A percentile compares a stretch with the other conserved stretches of the same genome.
phyloP scores from a whole-genome alignment of 2,329 filamentous ascomycete genomes.

The Colletotrichum filicis region DNA sequence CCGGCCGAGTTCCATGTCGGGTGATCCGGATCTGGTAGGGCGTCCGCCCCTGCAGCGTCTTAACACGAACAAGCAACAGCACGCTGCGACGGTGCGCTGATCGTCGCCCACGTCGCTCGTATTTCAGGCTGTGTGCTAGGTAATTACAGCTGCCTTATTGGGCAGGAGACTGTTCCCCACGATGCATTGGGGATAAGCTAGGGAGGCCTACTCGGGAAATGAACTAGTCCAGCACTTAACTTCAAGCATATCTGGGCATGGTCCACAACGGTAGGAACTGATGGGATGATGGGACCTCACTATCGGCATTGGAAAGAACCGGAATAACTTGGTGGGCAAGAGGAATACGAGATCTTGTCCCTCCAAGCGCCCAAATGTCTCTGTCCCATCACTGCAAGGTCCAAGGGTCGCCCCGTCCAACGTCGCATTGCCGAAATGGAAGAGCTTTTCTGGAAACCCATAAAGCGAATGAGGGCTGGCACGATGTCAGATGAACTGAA shows the following conservation, averaged over 20 bases:
- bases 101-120: constrained; percentile 4
- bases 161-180: constrained; percentile 13
- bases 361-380: background rate
- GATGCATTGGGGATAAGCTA: constrained; percentile 3
- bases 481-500: background rate
- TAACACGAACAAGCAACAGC: background rate
- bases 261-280: constrained; percentile 15
- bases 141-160: constrained; percentile 31
- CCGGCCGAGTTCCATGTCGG: background rate
- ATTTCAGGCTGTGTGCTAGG: constrained; percentile 6
- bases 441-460: background rate
- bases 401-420: constrained; percentile 21
- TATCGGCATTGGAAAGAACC: background rate
- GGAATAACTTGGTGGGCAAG: background rate
- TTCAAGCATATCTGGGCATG: constrained; percentile 23
- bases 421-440: constrained; percentile 4
- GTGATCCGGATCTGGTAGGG: background rate
- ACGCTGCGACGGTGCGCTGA: constrained; percentile 16
- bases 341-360: constrained; percentile 20
- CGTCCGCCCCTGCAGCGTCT: background rate
- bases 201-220: constrained; percentile 23
- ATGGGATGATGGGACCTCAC: background rate
- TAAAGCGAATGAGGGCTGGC: background rate
- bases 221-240: constrained; percentile 13
- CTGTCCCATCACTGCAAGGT: constrained; percentile 11